These are phyloP conservation scores for Anthracocystis walkeri DNA, from an alignment of 1,284 basidiomycete genomes.

Conservation along the genomic window DNA sequence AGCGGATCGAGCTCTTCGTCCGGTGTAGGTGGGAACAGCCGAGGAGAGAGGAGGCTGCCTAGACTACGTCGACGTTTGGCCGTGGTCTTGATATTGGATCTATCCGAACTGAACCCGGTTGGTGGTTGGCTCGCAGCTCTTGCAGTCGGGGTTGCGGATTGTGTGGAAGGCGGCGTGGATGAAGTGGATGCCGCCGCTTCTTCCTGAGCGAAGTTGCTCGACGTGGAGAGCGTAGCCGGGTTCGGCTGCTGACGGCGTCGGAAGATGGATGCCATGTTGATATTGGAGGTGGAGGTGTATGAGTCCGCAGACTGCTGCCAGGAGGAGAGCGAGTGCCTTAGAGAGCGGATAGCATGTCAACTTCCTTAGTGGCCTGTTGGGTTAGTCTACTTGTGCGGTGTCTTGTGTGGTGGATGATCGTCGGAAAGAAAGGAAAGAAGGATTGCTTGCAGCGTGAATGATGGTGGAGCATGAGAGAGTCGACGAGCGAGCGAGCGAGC, in stretches of 20 bases:
- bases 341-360: neutral
- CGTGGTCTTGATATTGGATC: slow-evolving; percentile 13
- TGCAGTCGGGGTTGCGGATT: neutral
- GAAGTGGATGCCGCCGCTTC: slow-evolving; percentile 11
- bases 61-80: slow-evolving; percentile 43
- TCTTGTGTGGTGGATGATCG: neutral
- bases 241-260: slow-evolving; percentile 42
- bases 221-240: slow-evolving; percentile 26
- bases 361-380: neutral
- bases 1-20: slow-evolving; percentile 54
- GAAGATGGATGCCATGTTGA: slow-evolving; percentile 41
- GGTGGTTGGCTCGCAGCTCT: slow-evolving; percentile 5
- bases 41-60: slow-evolving; percentile 43
- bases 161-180: slow-evolving; percentile 7
- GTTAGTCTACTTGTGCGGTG: neutral
- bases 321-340: neutral
- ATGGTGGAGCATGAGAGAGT: too few relatives aligned
- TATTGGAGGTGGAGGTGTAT: neutral
- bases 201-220: slow-evolving; percentile 9
- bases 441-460: neutral
- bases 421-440: neutral
- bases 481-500: neutral
- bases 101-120: neutral
- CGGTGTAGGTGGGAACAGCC: slow-evolving; percentile 26
- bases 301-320: slow-evolving; percentile 1